phyloP scores from a whole-genome alignment of 2,329 filamentous ascomycete genomes.

The Xylaria sp. region DNA sequence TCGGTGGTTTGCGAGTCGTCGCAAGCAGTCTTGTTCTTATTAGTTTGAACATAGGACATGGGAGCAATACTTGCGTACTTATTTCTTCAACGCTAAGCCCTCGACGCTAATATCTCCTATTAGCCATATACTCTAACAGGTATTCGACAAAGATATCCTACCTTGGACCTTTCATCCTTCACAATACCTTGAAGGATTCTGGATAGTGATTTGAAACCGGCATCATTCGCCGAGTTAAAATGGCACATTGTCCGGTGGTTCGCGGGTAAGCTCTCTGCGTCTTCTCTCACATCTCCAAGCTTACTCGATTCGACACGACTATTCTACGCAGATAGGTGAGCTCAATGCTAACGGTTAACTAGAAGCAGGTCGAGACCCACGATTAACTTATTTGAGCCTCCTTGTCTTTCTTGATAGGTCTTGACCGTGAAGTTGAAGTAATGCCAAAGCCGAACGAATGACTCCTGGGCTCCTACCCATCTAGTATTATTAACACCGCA shows the following conservation, averaged over 20 bases:
- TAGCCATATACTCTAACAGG: neutral
- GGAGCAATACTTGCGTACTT: conserved; percentile 12
- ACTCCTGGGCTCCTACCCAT: conserved; percentile 21
- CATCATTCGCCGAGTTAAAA: conserved; percentile 27
- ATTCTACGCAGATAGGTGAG: conserved; percentile 26
- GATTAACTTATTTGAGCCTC: neutral
- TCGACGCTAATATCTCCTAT: conserved; percentile 23
- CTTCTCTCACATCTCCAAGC: conserved; percentile 24
- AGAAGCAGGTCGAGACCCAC: conserved; percentile 9
- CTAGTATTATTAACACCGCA: conserved; percentile 27
- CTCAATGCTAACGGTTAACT: neutral
- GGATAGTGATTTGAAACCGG: conserved; percentile 21
- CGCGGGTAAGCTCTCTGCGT: conserved; percentile 22
- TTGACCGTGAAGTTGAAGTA: conserved; percentile 35
- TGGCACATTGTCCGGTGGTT: conserved; percentile 30
- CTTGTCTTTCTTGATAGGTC: conserved; percentile 27
- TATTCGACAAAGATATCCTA: neutral
- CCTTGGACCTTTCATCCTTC: conserved; percentile 28
- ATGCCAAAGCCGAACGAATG: conserved; percentile 32
- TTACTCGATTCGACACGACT: conserved; percentile 14
- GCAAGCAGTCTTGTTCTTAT: conserved; percentile 28
- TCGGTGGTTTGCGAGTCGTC: neutral
- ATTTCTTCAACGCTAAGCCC: conserved; percentile 18
- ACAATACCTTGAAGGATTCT: conserved; percentile 24
- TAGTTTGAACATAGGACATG: neutral